phyloP scores from a whole-genome alignment of 2,329 filamentous ascomycete species.

The Epichloe gansuensis region DNA sequence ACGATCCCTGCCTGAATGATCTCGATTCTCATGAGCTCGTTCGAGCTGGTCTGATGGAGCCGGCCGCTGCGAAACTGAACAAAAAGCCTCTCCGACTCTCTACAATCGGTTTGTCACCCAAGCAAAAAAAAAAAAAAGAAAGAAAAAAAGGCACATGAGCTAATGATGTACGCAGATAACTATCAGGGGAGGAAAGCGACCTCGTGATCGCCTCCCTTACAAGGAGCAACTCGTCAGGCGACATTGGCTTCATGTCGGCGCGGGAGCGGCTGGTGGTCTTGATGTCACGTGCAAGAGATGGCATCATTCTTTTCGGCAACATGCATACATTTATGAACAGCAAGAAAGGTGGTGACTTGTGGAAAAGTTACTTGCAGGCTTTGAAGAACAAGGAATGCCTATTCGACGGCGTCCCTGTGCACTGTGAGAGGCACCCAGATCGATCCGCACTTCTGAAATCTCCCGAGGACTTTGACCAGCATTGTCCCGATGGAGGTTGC shows the following conservation, averaged over 20 bases:
- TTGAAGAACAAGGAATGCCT: constrained; percentile 40
- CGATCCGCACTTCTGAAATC: constrained; percentile 31
- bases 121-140: no score
- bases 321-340: constrained; percentile 47
- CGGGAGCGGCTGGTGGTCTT: constrained; percentile 60
- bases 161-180: constrained; percentile 41
- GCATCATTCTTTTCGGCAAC: constrained; percentile 59
- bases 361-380: no score
- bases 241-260: constrained; percentile 60
- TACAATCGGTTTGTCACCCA: constrained; percentile 44
- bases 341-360: constrained; percentile 16
- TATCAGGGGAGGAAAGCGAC: constrained; percentile 70
- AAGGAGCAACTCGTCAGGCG: constrained; percentile 47
- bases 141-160: constrained; percentile 13
- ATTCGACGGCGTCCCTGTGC: constrained; percentile 47
- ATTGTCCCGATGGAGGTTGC: constrained; percentile 62
- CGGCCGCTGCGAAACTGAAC: constrained; percentile 35
- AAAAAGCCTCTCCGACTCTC: constrained; percentile 49
- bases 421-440: constrained; percentile 47
- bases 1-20: constrained; percentile 57
- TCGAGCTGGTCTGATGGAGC: constrained; percentile 45
- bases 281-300: constrained; percentile 52
- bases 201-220: constrained; percentile 59
- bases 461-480: constrained; percentile 45
- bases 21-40: constrained; percentile 50